Conservation (phyloP, 805 yeast genomes). For the Yarrowia hollandica region DNA sequence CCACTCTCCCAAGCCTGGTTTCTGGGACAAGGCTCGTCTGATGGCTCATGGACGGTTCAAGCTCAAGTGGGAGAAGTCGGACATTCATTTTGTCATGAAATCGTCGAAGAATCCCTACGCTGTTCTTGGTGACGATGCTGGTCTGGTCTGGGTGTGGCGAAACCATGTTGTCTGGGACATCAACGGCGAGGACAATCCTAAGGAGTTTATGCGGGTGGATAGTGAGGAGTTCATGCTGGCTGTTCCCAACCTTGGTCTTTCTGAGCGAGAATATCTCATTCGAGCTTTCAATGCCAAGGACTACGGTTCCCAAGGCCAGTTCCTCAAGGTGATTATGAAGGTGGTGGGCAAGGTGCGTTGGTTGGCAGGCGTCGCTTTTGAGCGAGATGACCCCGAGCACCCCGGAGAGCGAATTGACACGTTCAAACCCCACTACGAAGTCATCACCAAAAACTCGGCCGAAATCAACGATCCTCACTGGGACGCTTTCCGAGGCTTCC, state of each 20-base stretch:
- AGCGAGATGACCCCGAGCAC: slow-evolving; percentile 51
- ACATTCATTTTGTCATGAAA: slow-evolving; percentile 48
- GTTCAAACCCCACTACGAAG: slow-evolving; percentile 63
- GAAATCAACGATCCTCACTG: slow-evolving; percentile 49
- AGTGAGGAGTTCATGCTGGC: slow-evolving; percentile 66
- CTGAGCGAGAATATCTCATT: slow-evolving; percentile 38
- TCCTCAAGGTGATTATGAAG: slow-evolving; percentile 56
- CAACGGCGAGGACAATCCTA: slow-evolving; percentile 68
- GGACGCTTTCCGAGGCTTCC: slow-evolving; percentile 78
- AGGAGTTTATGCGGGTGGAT: slow-evolving; percentile 60
- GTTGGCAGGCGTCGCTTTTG: slow-evolving; percentile 74
- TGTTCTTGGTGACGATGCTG: slow-evolving; percentile 65
- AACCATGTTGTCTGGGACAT: slow-evolving; percentile 59
- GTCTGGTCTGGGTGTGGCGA: slow-evolving; percentile 73
- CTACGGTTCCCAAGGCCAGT: slow-evolving; percentile 37
- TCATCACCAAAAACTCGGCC: slow-evolving; percentile 50
- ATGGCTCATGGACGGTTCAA: slow-evolving; percentile 70
- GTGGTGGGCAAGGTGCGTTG: slow-evolving; percentile 70
- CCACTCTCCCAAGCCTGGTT: slow-evolving; percentile 79
- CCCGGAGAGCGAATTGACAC: slow-evolving; percentile 49
- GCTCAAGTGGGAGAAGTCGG: slow-evolving; percentile 53
- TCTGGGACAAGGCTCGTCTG: slow-evolving; percentile 87
- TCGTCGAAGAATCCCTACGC: slow-evolving; percentile 81
- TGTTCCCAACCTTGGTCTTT: slow-evolving; percentile 70
- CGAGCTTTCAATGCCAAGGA: slow-evolving; percentile 32